These are phyloP conservation scores for Calonectria crousiana DNA, from an alignment of 2,329 filamentous ascomycete genomes.

Conservation along the genomic window DNA sequence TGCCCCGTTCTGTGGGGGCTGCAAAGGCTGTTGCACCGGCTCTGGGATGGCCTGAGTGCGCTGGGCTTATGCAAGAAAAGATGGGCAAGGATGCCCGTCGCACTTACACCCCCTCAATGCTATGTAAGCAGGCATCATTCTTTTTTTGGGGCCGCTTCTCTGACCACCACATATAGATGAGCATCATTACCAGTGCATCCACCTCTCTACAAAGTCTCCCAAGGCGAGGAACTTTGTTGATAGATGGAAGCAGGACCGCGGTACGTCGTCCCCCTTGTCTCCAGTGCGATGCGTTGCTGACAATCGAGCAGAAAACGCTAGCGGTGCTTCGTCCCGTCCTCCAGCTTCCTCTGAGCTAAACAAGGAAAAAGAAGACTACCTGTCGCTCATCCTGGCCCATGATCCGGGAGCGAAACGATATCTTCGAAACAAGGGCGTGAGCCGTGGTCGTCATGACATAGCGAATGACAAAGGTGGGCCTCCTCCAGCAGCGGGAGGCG, in stretches of 20 bases:
- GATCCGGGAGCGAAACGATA: conserved; percentile 8
- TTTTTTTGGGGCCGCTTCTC: not conserved
- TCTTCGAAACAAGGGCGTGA: conserved; percentile 13
- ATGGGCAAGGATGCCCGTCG: conserved; percentile 53
- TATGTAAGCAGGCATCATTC: conserved; percentile 43
- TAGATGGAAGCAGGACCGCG: conserved; percentile 44
- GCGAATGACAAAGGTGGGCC: not conserved
- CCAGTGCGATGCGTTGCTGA: conserved; percentile 10
- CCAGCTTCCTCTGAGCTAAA: not conserved
- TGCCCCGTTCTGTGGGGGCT: conserved; percentile 53
- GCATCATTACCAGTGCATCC: conserved; percentile 59
- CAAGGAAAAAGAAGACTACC: not conserved
- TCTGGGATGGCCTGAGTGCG: conserved; percentile 54
- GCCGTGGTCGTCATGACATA: not conserved
- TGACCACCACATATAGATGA: conserved; percentile 51
- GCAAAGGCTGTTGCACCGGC: conserved; percentile 33
- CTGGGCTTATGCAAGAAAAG: conserved; percentile 51
- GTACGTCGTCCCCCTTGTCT: conserved; percentile 17
- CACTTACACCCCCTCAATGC: conserved; percentile 54
- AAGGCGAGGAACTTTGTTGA: conserved; percentile 50
- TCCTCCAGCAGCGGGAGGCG: not conserved
- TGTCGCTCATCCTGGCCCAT: conserved; percentile 16
- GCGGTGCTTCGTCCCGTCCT: conserved; percentile 7
- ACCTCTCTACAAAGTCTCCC: conserved; percentile 52
- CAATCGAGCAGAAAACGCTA: conserved; percentile 19